A percentile compares a stretch with the other conserved stretches of the same genome.
Conservation (phyloP, 1,284 basidiomycete species). For the Leccinum griseonigrum region DNA sequence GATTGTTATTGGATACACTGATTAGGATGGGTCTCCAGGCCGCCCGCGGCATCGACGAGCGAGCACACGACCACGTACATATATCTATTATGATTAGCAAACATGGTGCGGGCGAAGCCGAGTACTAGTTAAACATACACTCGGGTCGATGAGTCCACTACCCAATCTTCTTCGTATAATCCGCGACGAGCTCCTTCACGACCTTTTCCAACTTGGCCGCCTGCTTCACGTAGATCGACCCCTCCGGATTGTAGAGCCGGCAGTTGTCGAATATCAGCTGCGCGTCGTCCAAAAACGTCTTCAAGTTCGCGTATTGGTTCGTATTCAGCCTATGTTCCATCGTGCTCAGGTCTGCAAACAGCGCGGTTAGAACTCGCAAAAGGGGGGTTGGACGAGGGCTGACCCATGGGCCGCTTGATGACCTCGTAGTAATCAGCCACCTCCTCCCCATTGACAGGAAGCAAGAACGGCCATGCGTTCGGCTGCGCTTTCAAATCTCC, state of each 20-base stretch:
- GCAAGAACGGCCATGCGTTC: slow-evolving; percentile 84
- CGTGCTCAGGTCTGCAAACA: slow-evolving; percentile 70
- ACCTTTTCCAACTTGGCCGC: slow-evolving; percentile 82
- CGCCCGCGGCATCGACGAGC: not conserved
- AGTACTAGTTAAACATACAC: not conserved
- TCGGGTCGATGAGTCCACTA: slow-evolving; percentile 3
- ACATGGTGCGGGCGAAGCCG: not conserved
- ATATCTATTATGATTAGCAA: not conserved
- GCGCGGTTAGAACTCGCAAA: slow-evolving; percentile 1
- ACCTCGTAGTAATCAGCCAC: slow-evolving; percentile 92
- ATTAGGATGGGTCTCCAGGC: not conserved
- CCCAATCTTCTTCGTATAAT: slow-evolving; percentile 28
- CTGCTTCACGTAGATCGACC: slow-evolving; percentile 83
- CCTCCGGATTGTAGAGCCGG: slow-evolving; percentile 84
- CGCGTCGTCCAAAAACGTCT: slow-evolving; percentile 79
- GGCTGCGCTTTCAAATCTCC: slow-evolving; percentile 81
- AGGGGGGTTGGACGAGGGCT: slow-evolving; percentile 24
- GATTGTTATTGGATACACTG: not conserved
- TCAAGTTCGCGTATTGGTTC: slow-evolving; percentile 74
- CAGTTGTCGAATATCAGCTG: slow-evolving; percentile 92
- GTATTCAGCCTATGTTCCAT: slow-evolving; percentile 93
- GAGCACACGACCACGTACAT: not conserved
- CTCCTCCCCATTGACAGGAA: slow-evolving; percentile 81
- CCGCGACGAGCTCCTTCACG: slow-evolving; percentile 51
- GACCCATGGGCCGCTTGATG: slow-evolving; percentile 93